Evolutionary conservation across 768 basidiomycete genomes (phyloP), one percentile per base, ranked within the genome.

Genomic region (Paxillus rubicundulus): DNA sequence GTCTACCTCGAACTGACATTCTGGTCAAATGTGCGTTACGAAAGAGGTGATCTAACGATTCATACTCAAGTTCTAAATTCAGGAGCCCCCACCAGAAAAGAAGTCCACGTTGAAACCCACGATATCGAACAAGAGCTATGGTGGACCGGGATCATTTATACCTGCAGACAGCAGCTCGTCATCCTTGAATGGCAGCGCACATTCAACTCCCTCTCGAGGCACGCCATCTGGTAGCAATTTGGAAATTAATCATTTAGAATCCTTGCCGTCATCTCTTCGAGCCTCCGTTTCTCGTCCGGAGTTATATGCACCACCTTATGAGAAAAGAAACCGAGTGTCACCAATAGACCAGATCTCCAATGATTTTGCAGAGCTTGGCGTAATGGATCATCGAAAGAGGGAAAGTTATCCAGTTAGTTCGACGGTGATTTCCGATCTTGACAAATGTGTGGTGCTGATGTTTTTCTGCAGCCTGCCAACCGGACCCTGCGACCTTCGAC

Each of bases 1-100:
- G 86, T 99, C 12, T 98, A 96, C 66, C 77, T 98, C 18, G 97
- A 99, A 67, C 70, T 98, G 62, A 99, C 97, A 0, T 98, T 96
- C 73, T 99, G 91, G 85, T 94, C 94, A 9, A 92, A 92, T 66
- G 91, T 92, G 56, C 51, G 87, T 55, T 38, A 32, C 18, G 30
- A 9, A 38, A 38, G 5, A 38, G 27, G 38, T n/a, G n/a, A 8
- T n/a, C 27, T 39, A 40, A 17, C 18, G 39, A 9, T n/a, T 10
- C 38, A 37, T 54, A n/a, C 52, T 56, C 42, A 58, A 46, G 27
- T 41, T 41, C 24, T 12, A 46, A 50, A n/a, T 39, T 34, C 20
- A 92, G 90, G 90, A 87, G 70, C 84, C 86, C 33, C 77, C 86
- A 5, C 91, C 89, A n/a, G 81, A 81, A 59, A 90, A 87, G 70